Evolutionary conservation across 371 early-diverging fungal species (phyloP), one percentile per base, ranked within the genome.

Genomic region (Mortierella sp.): DNA sequence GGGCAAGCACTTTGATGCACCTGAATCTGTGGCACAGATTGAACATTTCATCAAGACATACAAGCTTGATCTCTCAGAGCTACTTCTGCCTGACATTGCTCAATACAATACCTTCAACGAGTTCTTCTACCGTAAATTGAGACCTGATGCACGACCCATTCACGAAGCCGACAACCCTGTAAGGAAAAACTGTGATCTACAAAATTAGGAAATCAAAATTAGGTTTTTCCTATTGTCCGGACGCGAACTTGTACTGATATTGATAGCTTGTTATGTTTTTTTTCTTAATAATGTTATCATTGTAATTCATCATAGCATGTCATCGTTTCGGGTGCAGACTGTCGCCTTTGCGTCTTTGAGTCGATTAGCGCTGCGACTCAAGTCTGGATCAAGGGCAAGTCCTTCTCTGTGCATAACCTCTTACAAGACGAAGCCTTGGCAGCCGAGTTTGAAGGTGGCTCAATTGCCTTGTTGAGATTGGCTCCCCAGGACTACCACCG

Each of bases 401-500:
- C 88, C 30, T 95, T 94, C 67, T 88, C 86, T 0, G 51, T 94
- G 11, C 52, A 75, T 0, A 75, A 83, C 11, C 86, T 94, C 22
- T 71, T 94, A 64, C 84, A 84, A 20, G 78, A 64, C 16, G 60
- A 69, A 22, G 18, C n/a, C 1, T 62, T 86, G 28, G 91, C 90
- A 11, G 47, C 77, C 9, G 65, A 84, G 18, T 90, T 88, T 65
- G 88, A 87, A 28, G 91, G 88, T 16, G 94, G 93, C 0, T 86
- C 89, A 0, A 64, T 94, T 54, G 90, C 90, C 22, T 83, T 94
- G 30, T 93, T 91, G 71, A 87, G 94, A 30, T 81, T 95, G 28
- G 94, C 94, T 0, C 94, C 95, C 22, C 94, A 93, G 73, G 94
- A 95, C 64, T 95, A 95, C 62, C 95, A 95, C 66, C 89, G 94